Conservation (phyloP, 768 basidiomycete genomes). For the Boletus vermiculosoides region DNA sequence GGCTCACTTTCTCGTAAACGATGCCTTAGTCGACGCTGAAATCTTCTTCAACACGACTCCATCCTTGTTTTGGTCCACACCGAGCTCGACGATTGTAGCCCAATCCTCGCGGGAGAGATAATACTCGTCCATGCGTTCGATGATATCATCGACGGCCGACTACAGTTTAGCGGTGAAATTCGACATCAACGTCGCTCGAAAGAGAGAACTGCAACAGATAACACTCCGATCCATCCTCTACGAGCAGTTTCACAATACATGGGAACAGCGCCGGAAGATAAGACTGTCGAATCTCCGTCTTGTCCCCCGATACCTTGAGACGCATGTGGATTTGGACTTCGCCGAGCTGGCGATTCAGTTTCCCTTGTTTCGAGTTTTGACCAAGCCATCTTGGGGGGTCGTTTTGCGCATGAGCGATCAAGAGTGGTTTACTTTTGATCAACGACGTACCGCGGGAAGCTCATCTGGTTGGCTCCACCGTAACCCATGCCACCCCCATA, state of each 20-base stretch:
- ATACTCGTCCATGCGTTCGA: slow-evolving; percentile 90
- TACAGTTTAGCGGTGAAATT: background rate
- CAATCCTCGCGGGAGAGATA: slow-evolving; percentile 93
- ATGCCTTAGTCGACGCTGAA: slow-evolving; percentile 71
- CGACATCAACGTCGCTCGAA: background rate
- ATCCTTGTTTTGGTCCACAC: slow-evolving; percentile 77
- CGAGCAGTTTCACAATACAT: slow-evolving; percentile 75
- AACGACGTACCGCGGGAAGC: slow-evolving; percentile 78
- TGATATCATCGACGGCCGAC: slow-evolving; percentile 74
- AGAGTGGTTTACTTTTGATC: background rate
- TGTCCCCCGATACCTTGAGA: slow-evolving; percentile 87
- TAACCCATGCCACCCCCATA: slow-evolving; percentile 73
- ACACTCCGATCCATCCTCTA: slow-evolving; percentile 72
- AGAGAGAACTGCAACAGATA: background rate
- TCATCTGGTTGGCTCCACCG: slow-evolving; percentile 62
- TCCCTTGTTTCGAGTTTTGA: slow-evolving; percentile 91
- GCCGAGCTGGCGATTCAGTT: slow-evolving; percentile 75
- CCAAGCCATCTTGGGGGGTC: slow-evolving; percentile 80
- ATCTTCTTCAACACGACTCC: slow-evolving; percentile 82
- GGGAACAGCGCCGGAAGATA: slow-evolving; percentile 90
- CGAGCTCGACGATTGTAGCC: slow-evolving; percentile 94
- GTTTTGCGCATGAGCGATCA: background rate
- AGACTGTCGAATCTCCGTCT: slow-evolving; percentile 83
- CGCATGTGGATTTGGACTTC: slow-evolving; percentile 97
- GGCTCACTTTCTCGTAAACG: slow-evolving; percentile 81